Percentiles rank a stretch among this genome's conserved stretches.
Conservation (phyloP, 108 stramenopile species). For the Aurantiochytrium sp. region DNA sequence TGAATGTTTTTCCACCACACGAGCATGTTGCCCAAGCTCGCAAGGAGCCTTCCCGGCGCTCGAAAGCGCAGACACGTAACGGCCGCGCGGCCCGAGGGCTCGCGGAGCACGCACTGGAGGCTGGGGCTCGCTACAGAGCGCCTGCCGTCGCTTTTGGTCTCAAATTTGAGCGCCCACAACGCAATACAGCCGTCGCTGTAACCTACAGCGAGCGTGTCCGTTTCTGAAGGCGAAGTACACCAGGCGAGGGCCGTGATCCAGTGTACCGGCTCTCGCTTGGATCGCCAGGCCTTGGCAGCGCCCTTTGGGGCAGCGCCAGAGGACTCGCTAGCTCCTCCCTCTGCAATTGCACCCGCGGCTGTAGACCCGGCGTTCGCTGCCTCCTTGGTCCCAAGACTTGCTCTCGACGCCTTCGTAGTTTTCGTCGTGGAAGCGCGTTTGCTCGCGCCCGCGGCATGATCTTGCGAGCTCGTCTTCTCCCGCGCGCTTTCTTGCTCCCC, state of each 20-base stretch:
- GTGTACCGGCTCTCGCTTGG: not conserved
- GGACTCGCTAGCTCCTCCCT: no score
- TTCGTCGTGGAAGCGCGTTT: no score
- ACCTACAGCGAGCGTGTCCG: not conserved
- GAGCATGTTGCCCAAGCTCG: not conserved
- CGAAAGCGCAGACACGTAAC: not conserved
- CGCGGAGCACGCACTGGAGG: not conserved
- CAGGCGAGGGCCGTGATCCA: not conserved
- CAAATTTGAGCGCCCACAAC: not conserved
- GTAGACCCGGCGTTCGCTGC: no score
- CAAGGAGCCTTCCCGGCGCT: not conserved
- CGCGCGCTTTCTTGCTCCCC: no score
- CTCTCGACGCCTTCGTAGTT: no score
- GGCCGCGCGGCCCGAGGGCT: not conserved
- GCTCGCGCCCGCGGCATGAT: no score
- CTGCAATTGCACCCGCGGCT: no score
- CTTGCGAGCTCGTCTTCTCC: no score
- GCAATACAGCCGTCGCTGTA: not conserved
- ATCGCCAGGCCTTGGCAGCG: not conserved
- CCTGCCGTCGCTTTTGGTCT: not conserved
- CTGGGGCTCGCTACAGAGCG: not conserved
- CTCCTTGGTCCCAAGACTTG: no score
- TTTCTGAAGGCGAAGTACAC: not conserved
- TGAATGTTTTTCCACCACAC: not conserved
- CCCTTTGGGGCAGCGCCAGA: no score